These are phyloP conservation scores for Yarrowia keelungensis DNA, from an alignment of 805 yeast species.

Conservation along the genomic window DNA sequence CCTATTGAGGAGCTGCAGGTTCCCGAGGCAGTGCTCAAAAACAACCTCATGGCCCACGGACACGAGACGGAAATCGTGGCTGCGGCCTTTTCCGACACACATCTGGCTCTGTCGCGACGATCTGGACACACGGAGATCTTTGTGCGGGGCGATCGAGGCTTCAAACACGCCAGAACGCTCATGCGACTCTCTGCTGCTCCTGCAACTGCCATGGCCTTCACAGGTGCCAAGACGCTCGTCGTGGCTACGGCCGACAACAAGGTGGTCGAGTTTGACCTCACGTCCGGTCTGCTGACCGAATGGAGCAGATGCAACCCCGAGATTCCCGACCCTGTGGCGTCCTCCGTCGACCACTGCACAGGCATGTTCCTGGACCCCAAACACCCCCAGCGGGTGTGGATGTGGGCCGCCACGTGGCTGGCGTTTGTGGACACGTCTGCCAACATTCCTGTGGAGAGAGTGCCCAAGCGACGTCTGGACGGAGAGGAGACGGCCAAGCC, in stretches of 20 bases:
- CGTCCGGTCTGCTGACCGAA: slow-evolving; percentile 55
- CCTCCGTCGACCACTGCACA: slow-evolving; percentile 68
- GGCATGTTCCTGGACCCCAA: slow-evolving; percentile 66
- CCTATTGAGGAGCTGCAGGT: slow-evolving; percentile 39
- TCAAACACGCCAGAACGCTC: slow-evolving; percentile 41
- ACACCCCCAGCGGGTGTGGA: slow-evolving; percentile 63
- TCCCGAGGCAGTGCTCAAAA: slow-evolving; percentile 26
- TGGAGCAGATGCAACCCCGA: slow-evolving; percentile 87
- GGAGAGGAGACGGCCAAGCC: slow-evolving; percentile 52
- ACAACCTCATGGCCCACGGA: slow-evolving; percentile 54
- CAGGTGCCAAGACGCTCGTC: slow-evolving; percentile 59
- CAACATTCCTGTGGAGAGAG: slow-evolving; percentile 59
- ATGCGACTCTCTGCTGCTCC: slow-evolving; percentile 49
- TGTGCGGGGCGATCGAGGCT: slow-evolving; percentile 48
- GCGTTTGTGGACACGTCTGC: slow-evolving; percentile 70
- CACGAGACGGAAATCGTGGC: slow-evolving; percentile 62
- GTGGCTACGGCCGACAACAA: slow-evolving; percentile 77
- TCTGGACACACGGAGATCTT: slow-evolving; percentile 69
- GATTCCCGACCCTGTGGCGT: slow-evolving; percentile 68
- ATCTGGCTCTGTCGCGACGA: slow-evolving; percentile 65
- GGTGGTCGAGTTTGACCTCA: slow-evolving; percentile 68
- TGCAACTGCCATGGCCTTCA: slow-evolving; percentile 68
- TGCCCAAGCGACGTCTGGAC: slow-evolving; percentile 54
- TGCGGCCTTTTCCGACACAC: slow-evolving; percentile 55
- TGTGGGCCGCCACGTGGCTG: slow-evolving; percentile 88